A percentile compares a stretch with the other conserved stretches of the same genome.
Evolutionary conservation across 139 green algal species (phyloP).

Genomic region (Volvox reticuliferus): DNA sequence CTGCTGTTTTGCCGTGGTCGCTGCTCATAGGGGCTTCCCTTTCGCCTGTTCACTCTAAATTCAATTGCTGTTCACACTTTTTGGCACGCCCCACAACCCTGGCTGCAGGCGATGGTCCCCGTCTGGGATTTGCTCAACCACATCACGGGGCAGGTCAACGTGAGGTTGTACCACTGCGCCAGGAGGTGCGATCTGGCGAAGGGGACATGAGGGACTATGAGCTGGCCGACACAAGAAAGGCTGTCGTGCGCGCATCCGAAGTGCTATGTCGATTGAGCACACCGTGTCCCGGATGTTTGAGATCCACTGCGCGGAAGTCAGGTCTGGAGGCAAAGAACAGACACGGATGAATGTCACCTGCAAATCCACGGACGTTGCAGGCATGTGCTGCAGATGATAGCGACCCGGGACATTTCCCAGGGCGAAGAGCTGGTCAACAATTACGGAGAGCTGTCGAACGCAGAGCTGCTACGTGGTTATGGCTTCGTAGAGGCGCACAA

Average conservation of each 20-base stretch:
- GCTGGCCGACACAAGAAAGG: neutral
- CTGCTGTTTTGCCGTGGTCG: no score
- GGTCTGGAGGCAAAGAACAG: no score
- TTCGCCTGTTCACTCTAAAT: no score
- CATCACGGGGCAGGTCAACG: slow-evolving; percentile 68
- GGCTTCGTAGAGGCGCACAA: slow-evolving; percentile 66
- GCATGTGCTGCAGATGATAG: slow-evolving; percentile 80
- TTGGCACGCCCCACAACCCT: no score
- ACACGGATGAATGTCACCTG: no score
- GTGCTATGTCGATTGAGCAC: no score
- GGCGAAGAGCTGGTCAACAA: slow-evolving; percentile 81
- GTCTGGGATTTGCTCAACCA: slow-evolving; percentile 85
- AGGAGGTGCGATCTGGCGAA: slow-evolving; percentile 11
- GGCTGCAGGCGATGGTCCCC: slow-evolving; percentile 75
- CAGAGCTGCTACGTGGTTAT: slow-evolving; percentile 78
- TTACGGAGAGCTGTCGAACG: slow-evolving; percentile 74
- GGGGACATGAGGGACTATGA: neutral
- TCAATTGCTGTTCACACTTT: no score
- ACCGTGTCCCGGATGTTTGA: no score
- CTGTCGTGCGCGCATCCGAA: no score
- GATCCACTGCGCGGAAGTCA: no score
- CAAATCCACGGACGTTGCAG: neutral
- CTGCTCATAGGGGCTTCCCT: no score
- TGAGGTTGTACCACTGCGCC: slow-evolving; percentile 72
- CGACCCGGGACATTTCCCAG: slow-evolving; percentile 62